Conservation (phyloP, 2,329 filamentous ascomycete species). For the Trichophyton mentagrophytes region DNA sequence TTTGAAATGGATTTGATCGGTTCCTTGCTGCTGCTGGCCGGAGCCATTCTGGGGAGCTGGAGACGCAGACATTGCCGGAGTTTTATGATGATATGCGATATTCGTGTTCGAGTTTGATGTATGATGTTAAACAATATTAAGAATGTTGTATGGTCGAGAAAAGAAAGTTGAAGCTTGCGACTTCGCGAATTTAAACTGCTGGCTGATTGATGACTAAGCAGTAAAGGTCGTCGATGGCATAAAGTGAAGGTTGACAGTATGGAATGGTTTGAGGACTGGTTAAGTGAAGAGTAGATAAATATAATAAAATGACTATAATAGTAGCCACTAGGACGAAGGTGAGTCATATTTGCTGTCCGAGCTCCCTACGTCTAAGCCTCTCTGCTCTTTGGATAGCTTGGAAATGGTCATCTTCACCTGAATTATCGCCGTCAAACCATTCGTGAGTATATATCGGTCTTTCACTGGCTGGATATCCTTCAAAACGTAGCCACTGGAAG, state of each 20-base stretch:
- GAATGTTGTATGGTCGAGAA: not conserved
- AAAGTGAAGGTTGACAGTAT: no score
- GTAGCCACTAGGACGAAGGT: no score
- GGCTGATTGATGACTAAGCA: not conserved
- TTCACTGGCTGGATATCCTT: not conserved
- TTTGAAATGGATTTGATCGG: constrained; percentile 81
- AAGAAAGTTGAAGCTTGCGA: not conserved
- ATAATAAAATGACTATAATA: no score
- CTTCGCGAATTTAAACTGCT: not conserved
- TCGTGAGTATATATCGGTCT: not conserved
- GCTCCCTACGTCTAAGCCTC: not conserved
- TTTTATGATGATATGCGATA: not conserved
- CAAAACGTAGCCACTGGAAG: not conserved
- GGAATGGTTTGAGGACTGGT: no score
- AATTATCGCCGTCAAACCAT: not conserved
- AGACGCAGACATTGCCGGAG: constrained; percentile 28
- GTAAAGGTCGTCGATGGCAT: no score
- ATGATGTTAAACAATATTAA: not conserved
- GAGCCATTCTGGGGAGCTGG: constrained; percentile 30
- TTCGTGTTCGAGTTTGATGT: not conserved
- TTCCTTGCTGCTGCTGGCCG: constrained; percentile 22
- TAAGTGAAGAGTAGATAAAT: no score
- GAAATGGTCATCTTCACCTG: not conserved
- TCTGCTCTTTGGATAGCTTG: not conserved
- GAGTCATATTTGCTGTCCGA: not conserved